Base-by-base conservation (phyloP, 1,284 basidiomycete species). In the Meripilus lineatus region DNA sequence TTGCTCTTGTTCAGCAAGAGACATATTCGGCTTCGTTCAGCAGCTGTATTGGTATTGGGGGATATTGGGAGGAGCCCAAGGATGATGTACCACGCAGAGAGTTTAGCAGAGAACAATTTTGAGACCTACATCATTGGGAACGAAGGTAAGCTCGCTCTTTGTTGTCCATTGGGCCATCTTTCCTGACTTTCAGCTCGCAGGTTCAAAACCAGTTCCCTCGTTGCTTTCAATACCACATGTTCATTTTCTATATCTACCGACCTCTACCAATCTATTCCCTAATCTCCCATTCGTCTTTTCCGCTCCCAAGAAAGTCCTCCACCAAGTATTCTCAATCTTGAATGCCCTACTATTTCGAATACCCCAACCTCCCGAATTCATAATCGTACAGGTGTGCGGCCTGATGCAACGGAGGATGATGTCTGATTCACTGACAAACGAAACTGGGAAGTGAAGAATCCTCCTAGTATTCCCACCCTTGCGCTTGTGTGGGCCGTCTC, bases 81-180 rank as follows among this genome's bases (percentile, higher is more conserved):
- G 30, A 98, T 98, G 92, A 96, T 98, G 89, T 96, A 97, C 63
- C 96, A 99, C 58, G 89, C 94, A 0, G 80, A 94, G 58, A 93
- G 89, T 58, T 88, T 99, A 57, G 86, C 90, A 18, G 79, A 84
- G 40, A 76, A 85, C 46, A 81, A 77, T 3, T 98, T 90, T 66
- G 69, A 78, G 46, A 93, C 93, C 0, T 80, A 81, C 55, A 58
- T 99, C 14, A 77, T 99, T 39, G 95, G 93, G 14, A 97, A 97
- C 62, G 69, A 71, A 63, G 92, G 93, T 91, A 52, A 49, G 77
- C 45, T 17, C 39, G 21, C 17, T 5, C 14, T 15, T 44, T 32
- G 6, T 13, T 10, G 21, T n/a, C 18, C 8, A 33, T n/a, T n/a
- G n/a, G n/a, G n/a, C n/a, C 15, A 38, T 34, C 21, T 28, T 10